Conservation (phyloP, 257 asterid species). For the Phtheirospermum japonicum region DNA sequence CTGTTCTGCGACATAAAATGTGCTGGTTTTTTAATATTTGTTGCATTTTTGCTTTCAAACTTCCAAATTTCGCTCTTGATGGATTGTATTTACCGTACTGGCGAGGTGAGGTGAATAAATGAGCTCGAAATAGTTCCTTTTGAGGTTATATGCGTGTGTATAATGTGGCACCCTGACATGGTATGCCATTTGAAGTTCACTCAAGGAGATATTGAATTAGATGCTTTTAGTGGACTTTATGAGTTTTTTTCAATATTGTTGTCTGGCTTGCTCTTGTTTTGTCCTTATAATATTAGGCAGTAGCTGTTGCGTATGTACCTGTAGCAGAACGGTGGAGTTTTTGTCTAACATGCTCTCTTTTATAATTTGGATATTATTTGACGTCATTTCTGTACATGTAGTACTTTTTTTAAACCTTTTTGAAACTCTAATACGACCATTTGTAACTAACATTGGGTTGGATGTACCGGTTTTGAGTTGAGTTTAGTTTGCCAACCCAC, state of each 20-base stretch:
- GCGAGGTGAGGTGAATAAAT: conserved; percentile 5
- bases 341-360: no score
- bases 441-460: no score
- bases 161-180: neutral
- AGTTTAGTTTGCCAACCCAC: no score
- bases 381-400: no score
- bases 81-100: neutral
- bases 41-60: conserved; percentile 5
- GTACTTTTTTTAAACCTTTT: no score
- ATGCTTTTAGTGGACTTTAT: neutral
- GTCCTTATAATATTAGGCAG: no score
- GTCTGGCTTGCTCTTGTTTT: no score
- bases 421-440: no score
- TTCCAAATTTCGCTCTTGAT: neutral
- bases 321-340: no score
- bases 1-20: neutral
- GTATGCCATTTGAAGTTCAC: neutral
- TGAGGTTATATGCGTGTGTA: neutral
- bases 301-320: no score
- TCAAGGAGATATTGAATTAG: neutral
- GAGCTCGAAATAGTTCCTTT: neutral
- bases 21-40: neutral
- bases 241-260: neutral
- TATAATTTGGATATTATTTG: no score
- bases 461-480: no score